A percentile compares a stretch with the other conserved stretches of the same genome.
Conservation (phyloP, 2,329 filamentous ascomycete species). For the Trichoderma citrinoviride region DNA sequence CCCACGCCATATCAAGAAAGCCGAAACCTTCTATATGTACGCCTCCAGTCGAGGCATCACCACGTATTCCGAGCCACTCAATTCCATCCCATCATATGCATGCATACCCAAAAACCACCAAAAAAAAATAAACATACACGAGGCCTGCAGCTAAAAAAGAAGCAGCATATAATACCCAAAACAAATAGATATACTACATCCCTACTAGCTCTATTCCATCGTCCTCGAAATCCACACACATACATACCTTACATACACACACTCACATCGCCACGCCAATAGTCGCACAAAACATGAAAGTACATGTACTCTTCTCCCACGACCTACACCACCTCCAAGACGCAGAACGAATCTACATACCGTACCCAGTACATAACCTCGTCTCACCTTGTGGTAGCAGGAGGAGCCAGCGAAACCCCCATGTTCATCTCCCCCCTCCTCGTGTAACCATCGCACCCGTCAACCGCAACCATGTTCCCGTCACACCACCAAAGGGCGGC, state of each 20-base stretch:
- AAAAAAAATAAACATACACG: too few species aligned
- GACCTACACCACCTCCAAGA: too few species aligned
- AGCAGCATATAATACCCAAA: neutral
- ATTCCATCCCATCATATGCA: too few species aligned
- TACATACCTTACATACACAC: neutral
- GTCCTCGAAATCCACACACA: neutral
- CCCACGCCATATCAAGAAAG: too few species aligned
- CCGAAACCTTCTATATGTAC: too few species aligned
- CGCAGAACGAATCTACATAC: neutral
- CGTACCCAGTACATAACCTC: neutral
- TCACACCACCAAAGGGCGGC: neutral
- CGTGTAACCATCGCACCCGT: conserved; percentile 19
- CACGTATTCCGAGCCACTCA: too few species aligned
- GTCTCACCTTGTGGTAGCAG: too few species aligned
- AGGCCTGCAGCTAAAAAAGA: neutral
- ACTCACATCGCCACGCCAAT: neutral
- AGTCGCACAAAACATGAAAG: too few species aligned
- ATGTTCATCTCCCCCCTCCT: neutral
- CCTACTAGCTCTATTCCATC: neutral
- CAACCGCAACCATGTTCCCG: conserved; percentile 15
- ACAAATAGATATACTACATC: neutral
- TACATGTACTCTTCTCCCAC: too few species aligned
- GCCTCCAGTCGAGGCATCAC: too few species aligned
- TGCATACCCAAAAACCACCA: too few species aligned
- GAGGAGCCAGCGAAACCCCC: neutral